Conservation (phyloP, 2,329 filamentous ascomycete species). For the Pestalotiopsis fici region DNA sequence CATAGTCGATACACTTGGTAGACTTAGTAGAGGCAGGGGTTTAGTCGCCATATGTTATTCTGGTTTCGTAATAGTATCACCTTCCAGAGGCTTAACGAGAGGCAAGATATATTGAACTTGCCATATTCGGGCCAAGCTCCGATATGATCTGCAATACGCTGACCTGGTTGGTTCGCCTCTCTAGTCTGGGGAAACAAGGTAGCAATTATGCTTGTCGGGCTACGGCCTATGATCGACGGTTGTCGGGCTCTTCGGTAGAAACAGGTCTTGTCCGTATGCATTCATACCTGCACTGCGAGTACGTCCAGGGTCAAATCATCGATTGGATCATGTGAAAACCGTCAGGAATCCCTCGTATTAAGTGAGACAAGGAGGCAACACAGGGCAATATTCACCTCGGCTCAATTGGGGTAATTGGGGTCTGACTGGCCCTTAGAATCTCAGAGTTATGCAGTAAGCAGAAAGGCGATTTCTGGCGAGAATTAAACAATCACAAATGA, state of each 20-base stretch:
- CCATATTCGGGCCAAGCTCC: background rate
- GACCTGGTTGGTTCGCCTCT: background rate
- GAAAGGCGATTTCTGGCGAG: too few relatives aligned
- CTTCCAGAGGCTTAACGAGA: background rate
- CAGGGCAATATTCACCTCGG: background rate
- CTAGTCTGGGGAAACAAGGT: conserved; percentile 6
- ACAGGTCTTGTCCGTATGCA: background rate
- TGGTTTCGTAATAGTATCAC: conserved; percentile 7
- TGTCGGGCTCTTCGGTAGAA: background rate
- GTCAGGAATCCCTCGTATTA: background rate
- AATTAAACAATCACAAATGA: background rate
- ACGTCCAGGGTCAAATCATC: background rate
- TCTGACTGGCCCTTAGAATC: background rate
- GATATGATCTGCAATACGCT: background rate
- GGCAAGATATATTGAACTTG: conserved; percentile 8
- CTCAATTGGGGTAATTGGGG: background rate
- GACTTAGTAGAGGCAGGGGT: conserved; percentile 1
- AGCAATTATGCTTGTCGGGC: background rate
- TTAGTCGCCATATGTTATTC: background rate
- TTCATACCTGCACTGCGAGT: background rate
- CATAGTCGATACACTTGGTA: background rate
- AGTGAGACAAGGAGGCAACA: background rate
- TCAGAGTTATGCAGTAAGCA: background rate
- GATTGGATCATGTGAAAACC: background rate
- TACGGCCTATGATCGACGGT: conserved; percentile 1